Percentiles rank a stretch among this genome's conserved stretches.
Evolutionary conservation across 257 asterid genomes (phyloP).

Genomic region (Coffea eugenioides): DNA sequence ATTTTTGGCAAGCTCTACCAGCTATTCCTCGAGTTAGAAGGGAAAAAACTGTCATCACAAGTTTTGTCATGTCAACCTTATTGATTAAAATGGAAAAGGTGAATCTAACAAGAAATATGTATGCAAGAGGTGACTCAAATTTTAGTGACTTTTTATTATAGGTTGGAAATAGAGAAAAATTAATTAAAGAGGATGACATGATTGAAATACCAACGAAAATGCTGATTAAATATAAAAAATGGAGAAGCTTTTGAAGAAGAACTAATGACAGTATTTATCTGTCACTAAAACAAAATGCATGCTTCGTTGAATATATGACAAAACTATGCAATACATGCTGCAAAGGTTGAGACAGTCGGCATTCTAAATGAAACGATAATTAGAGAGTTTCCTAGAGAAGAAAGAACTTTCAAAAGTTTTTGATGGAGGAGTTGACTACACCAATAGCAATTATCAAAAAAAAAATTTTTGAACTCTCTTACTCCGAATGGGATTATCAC

Average conservation of each 20-base stretch:
- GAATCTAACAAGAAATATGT: not conserved
- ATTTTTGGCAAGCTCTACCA: not conserved
- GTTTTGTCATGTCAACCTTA: not conserved
- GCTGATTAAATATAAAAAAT: not conserved
- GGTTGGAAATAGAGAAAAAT: not conserved
- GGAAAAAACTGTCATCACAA: not conserved
- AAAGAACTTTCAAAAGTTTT: not conserved
- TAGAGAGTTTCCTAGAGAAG: not conserved
- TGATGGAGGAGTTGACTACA: not conserved
- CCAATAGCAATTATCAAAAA: too few relatives aligned
- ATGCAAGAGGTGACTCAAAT: not conserved
- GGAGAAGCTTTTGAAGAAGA: not conserved
- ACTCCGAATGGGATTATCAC: not conserved
- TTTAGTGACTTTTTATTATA: not conserved
- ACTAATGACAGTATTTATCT: too few relatives aligned
- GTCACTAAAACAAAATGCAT: not conserved
- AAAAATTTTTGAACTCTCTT: not conserved
- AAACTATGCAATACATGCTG: not conserved
- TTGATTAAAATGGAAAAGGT: not conserved
- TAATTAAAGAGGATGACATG: not conserved
- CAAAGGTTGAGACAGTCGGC: not conserved
- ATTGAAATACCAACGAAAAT: not conserved
- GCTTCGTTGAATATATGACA: not conserved
- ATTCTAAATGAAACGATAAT: not conserved
- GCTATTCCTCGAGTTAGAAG: not conserved